These are phyloP conservation scores for Lipomyces japonicus DNA, from an alignment of 805 yeast genomes.

Conservation along the genomic window DNA sequence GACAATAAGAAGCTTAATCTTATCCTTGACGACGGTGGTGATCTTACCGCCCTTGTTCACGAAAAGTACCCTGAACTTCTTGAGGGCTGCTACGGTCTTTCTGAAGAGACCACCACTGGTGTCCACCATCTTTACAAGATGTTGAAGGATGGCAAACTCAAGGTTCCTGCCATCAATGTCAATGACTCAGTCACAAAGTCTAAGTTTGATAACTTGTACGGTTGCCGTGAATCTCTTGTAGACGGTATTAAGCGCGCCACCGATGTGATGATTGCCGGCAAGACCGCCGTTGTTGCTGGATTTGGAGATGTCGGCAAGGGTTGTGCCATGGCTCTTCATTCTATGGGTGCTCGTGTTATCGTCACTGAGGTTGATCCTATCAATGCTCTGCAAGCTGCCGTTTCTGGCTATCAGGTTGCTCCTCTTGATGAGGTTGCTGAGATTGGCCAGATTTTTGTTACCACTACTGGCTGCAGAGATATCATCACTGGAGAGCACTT, in stretches of 20 bases:
- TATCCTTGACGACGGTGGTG: constrained; percentile 99
- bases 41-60: constrained; percentile 93
- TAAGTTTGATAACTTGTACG: constrained; percentile 98
- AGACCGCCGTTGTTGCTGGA: constrained; percentile 98
- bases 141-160: constrained; percentile 80
- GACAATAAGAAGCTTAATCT: constrained; percentile 91
- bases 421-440: constrained; percentile 92
- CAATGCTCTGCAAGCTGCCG: constrained; percentile 99
- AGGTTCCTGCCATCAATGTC: constrained; percentile 99
- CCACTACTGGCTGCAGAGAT: constrained; percentile 99
- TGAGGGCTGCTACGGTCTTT: constrained; percentile 88
- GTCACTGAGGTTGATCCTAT: constrained; percentile 98
- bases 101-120: constrained; percentile 99
- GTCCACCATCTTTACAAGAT: constrained; percentile 98
- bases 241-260: constrained; percentile 99
- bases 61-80: constrained; percentile 97
- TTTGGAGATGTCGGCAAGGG: constrained; percentile 99
- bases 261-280: constrained; percentile 99
- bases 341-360: constrained; percentile 98
- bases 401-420: constrained; percentile 95
- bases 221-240: constrained; percentile 97
- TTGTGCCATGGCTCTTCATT: constrained; percentile 97
- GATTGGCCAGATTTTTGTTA: constrained; percentile 94
- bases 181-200: constrained; percentile 99
- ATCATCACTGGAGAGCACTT: constrained; percentile 89